Evolutionary conservation across 352 stramenopile species (phyloP).

Genomic region (Salisapilia sapeloensis): DNA sequence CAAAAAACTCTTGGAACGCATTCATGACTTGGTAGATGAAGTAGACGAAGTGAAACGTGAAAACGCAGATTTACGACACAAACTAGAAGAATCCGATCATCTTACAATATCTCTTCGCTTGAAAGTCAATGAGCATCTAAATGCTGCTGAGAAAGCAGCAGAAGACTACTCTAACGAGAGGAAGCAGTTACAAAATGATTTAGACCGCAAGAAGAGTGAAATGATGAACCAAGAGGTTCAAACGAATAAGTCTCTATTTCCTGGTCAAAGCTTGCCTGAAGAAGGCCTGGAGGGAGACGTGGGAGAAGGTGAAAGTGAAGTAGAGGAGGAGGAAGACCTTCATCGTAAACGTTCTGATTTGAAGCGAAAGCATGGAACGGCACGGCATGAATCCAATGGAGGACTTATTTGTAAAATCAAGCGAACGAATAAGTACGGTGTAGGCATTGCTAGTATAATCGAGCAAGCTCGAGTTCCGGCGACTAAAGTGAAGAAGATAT

Average conservation of each 20-base stretch:
- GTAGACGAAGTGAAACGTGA: conserved; percentile 14
- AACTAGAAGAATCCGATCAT: conserved; percentile 26
- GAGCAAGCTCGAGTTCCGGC: conserved; percentile 51
- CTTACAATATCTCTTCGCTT: conserved; percentile 22
- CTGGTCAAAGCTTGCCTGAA: no score
- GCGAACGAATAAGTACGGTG: conserved; percentile 39
- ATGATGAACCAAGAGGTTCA: conserved; percentile 28
- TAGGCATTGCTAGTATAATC: conserved; percentile 61
- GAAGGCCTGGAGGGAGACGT: background rate
- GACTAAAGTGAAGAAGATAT: conserved; percentile 57
- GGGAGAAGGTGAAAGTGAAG: conserved; percentile 2
- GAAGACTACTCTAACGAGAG: conserved; percentile 15
- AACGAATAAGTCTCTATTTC: no score
- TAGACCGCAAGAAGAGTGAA: conserved; percentile 7
- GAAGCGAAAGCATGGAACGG: conserved; percentile 2
- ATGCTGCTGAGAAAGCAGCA: conserved; percentile 15
- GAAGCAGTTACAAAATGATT: conserved; percentile 15
- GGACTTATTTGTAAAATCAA: conserved; percentile 38
- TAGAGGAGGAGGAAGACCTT: conserved; percentile 10
- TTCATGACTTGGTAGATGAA: conserved; percentile 35
- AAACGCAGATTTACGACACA: conserved; percentile 11
- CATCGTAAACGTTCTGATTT: conserved; percentile 4
- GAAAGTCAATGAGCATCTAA: conserved; percentile 31
- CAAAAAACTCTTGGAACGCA: conserved; percentile 32
- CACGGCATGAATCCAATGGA: conserved; percentile 16